Percentiles rank a stretch among this genome's conserved stretches.
phyloP scores from a whole-genome alignment of 1,139 yeast genomes.

The Yamadazyma trypodendri region DNA sequence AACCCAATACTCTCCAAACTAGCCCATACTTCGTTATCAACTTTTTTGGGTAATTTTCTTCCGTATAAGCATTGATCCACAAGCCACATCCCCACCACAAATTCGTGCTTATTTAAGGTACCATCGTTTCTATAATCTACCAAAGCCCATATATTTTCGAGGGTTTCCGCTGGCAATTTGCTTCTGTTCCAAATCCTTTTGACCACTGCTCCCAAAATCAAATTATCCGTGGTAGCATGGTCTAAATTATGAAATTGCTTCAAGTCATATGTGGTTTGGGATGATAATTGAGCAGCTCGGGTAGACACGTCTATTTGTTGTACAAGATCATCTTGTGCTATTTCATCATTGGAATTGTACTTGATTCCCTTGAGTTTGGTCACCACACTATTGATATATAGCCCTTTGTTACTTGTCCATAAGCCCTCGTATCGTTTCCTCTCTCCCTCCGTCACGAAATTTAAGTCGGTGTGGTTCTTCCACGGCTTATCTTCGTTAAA shows the following conservation, averaged over 20 bases:
- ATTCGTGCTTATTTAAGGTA: conserved; percentile 73
- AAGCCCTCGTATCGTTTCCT: conserved; percentile 87
- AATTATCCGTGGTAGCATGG: conserved; percentile 34
- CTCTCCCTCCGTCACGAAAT: conserved; percentile 65
- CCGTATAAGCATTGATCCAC: conserved; percentile 97
- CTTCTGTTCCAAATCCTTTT: conserved; percentile 80
- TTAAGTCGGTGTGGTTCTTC: conserved; percentile 77
- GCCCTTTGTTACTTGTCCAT: conserved; percentile 85
- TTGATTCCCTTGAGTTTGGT: conserved; percentile 36
- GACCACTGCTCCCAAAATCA: conserved; percentile 68
- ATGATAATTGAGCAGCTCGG: conserved; percentile 31
- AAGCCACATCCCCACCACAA: conserved; percentile 92
- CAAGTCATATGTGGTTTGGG: conserved; percentile 19
- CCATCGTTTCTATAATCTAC: conserved; percentile 81
- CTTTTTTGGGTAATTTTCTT: conserved; percentile 71
- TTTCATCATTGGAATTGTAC: conserved; percentile 16
- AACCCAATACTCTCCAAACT: conserved; percentile 56
- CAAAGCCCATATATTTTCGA: conserved; percentile 72
- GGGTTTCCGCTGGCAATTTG: conserved; percentile 59
- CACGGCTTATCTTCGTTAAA: conserved; percentile 94
- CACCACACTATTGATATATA: conserved; percentile 48
- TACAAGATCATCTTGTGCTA: conserved; percentile 7
- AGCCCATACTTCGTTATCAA: conserved; percentile 61
- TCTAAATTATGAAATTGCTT: conserved; percentile 33
- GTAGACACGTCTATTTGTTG: conserved; percentile 23